Percentiles rank a stretch among this genome's conserved stretches.
These are phyloP conservation scores for Scedosporium dehoogii DNA, from an alignment of 2,329 filamentous ascomycete genomes.

Conservation along the genomic window DNA sequence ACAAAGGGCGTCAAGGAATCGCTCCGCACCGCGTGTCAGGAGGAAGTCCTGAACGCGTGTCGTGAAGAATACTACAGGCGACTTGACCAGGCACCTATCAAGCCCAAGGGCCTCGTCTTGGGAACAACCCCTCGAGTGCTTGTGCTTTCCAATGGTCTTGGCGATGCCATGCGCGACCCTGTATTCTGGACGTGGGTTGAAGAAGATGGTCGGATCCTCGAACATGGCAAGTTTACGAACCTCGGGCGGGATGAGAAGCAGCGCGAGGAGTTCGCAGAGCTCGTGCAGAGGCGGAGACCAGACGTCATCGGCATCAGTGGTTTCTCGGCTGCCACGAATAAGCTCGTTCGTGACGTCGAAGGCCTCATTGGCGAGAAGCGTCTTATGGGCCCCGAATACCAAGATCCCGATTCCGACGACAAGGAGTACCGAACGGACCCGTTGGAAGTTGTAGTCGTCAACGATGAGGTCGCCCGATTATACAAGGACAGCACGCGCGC, in stretches of 20 bases:
- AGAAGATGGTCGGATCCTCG: constrained; percentile 79
- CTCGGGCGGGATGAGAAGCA: constrained; percentile 60
- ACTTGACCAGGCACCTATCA: constrained; percentile 91
- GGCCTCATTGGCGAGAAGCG: constrained; percentile 68
- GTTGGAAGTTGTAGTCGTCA: constrained; percentile 82
- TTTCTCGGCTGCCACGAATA: constrained; percentile 77
- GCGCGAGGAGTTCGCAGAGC: constrained; percentile 62
- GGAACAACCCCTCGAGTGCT: constrained; percentile 84
- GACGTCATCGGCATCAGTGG: constrained; percentile 88
- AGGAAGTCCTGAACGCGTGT: constrained; percentile 77
- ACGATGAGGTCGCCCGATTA: constrained; percentile 92
- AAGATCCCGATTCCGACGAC: constrained; percentile 59
- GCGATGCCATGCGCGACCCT: constrained; percentile 62
- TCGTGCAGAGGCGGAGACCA: constrained; percentile 70
- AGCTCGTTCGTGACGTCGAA: constrained; percentile 71
- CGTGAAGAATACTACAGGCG: constrained; percentile 82
- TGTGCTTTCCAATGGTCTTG: constrained; percentile 76
- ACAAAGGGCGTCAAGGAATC: constrained; percentile 91
- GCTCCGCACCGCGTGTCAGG: constrained; percentile 86
- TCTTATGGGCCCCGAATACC: constrained; percentile 70
- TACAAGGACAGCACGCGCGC: constrained; percentile 87
- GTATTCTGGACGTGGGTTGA: constrained; percentile 89
- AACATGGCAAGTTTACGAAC: constrained; percentile 80
- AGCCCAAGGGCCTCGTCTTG: constrained; percentile 83
- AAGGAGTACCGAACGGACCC: constrained; percentile 62